These are phyloP conservation scores for Xylaria sp. DNA, from an alignment of 2,329 filamentous ascomycete species.

Conservation along the genomic window DNA sequence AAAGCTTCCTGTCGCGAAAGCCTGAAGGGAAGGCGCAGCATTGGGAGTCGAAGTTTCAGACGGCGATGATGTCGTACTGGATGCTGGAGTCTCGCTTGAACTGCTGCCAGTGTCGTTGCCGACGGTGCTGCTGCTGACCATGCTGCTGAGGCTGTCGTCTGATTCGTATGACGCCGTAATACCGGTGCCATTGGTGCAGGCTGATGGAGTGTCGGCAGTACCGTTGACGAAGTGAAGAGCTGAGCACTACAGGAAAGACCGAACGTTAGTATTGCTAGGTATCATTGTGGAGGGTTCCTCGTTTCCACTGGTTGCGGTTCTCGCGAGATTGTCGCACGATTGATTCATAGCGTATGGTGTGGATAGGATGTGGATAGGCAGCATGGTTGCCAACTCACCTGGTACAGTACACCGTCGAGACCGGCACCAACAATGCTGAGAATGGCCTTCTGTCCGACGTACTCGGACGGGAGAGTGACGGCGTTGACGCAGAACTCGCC, in stretches of 20 bases:
- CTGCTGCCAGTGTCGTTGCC: conserved; percentile 11
- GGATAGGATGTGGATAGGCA: not conserved
- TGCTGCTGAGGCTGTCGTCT: conserved; percentile 49
- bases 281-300: not conserved
- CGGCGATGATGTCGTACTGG: conserved; percentile 26
- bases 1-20: conserved; percentile 33
- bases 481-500: conserved; percentile 65
- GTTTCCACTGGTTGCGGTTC: not conserved
- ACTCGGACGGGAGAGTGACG: conserved; percentile 62
- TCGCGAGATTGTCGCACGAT: not conserved
- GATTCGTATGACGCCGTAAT: conserved; percentile 48
- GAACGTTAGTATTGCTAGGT: conserved; percentile 1
- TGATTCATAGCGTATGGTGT: not conserved
- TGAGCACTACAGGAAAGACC: conserved; percentile 57
- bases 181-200: conserved; percentile 55
- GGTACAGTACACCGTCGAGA: conserved; percentile 66
- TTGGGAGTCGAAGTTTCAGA: conserved; percentile 27
- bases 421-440: conserved; percentile 64
- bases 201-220: conserved; percentile 42
- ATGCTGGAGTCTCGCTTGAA: conserved; percentile 22
- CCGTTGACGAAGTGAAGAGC: conserved; percentile 66
- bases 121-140: conserved; percentile 46
- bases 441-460: conserved; percentile 66
- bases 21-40: conserved; percentile 40
- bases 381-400: conserved; percentile 55